A percentile compares a stretch with the other conserved stretches of the same genome.
Conservation (phyloP, 2,329 filamentous ascomycete genomes). For the Domatiomyces globalis region DNA sequence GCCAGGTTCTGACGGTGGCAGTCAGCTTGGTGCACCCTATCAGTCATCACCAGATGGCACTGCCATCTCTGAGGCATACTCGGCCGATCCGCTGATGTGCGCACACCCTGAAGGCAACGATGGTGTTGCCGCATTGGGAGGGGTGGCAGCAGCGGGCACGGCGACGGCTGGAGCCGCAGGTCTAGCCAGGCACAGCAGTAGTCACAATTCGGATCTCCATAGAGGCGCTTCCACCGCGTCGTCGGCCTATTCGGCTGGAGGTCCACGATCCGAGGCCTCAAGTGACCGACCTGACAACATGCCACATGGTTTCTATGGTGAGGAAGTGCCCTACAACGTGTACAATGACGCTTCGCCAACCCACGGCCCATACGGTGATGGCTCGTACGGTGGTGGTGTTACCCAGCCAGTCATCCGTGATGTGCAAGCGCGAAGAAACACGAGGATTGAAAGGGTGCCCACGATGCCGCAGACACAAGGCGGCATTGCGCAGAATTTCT, state of each 20-base stretch:
- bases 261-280: slow-evolving; percentile 44
- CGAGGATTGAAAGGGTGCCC: slow-evolving; percentile 79
- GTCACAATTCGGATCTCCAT: slow-evolving; percentile 56
- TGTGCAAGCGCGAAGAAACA: slow-evolving; percentile 82
- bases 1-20: slow-evolving; percentile 54
- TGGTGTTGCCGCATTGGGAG: slow-evolving; percentile 50
- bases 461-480: slow-evolving; percentile 71
- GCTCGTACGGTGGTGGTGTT: slow-evolving; percentile 34
- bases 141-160: slow-evolving; percentile 47
- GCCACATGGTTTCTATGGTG: slow-evolving; percentile 38
- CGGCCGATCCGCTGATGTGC: slow-evolving; percentile 46
- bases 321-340: slow-evolving; percentile 38
- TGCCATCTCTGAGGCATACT: slow-evolving; percentile 54
- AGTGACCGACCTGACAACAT: slow-evolving; percentile 36
- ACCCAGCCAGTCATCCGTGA: slow-evolving; percentile 78
- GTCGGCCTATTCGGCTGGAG: slow-evolving; percentile 67
- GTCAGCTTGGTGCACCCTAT: slow-evolving; percentile 39
- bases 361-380: slow-evolving; percentile 41
- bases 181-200: slow-evolving; percentile 21
- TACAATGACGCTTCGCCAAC: slow-evolving; percentile 33
- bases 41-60: slow-evolving; percentile 43
- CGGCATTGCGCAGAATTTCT: slow-evolving; percentile 96
- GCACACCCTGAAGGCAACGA: slow-evolving; percentile 14
- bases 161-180: slow-evolving; percentile 7
- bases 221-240: slow-evolving; percentile 91